These are phyloP conservation scores for Funneliformis mosseae DNA, from an alignment of 192 early-diverging fungal species.

Conservation along the genomic window DNA sequence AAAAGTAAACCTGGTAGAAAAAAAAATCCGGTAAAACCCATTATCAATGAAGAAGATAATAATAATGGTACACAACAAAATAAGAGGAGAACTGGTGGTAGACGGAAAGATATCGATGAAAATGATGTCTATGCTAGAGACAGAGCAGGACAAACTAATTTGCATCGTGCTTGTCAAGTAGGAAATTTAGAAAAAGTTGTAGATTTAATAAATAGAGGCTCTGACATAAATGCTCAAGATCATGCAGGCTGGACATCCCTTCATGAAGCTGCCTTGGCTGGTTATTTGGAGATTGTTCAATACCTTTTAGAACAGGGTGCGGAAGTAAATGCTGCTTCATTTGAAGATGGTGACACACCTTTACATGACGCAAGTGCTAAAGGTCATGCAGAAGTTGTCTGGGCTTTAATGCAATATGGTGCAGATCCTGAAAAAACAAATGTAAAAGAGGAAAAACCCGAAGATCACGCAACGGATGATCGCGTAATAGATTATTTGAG, in stretches of 20 bases:
- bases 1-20: neutral
- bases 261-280: conserved; percentile 56
- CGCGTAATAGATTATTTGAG: neutral
- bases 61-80: neutral
- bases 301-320: conserved; percentile 59
- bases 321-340: conserved; percentile 56
- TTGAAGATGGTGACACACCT: conserved; percentile 58
- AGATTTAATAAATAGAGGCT: conserved; percentile 58
- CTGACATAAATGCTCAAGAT: conserved; percentile 68
- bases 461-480: conserved; percentile 45
- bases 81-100: neutral
- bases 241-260: conserved; percentile 66
- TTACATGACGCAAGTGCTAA: conserved; percentile 68
- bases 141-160: conserved; percentile 49
- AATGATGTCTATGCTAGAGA: conserved; percentile 28
- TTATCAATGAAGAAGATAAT: neutral
- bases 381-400: conserved; percentile 51
- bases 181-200: conserved; percentile 54
- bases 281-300: conserved; percentile 49
- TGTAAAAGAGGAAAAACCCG: conserved; percentile 57
- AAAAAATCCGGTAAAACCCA: neutral
- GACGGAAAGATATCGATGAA: conserved; percentile 18
- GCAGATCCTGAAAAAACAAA: conserved; percentile 51
- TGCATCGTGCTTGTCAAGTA: conserved; percentile 53
- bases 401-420: conserved; percentile 48